Percentiles rank a stretch among this genome's conserved stretches.
Evolutionary conservation across 345 rosid genomes (phyloP).

Genomic region (Pugionium cornutum): DNA sequence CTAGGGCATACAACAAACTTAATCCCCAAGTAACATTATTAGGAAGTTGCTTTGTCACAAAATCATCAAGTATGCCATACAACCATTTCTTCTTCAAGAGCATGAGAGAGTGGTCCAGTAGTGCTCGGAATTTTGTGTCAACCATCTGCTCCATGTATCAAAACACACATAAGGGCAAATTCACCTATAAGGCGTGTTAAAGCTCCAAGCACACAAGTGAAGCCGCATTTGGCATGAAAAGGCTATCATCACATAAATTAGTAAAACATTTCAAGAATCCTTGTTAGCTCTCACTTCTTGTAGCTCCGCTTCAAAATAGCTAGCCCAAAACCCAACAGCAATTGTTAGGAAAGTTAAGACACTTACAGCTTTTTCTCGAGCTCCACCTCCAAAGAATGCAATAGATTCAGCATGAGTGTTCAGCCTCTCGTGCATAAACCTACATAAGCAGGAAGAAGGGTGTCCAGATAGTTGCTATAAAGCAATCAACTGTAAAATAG

Average conservation of each 20-base stretch:
- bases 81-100: constrained; percentile 90
- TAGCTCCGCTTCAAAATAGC: constrained; percentile 9
- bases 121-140: constrained; percentile 80
- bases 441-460: constrained; percentile 35
- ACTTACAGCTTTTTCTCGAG: constrained; percentile 96
- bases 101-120: constrained; percentile 77
- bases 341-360: constrained; percentile 15
- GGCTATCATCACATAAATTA: neutral
- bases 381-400: constrained; percentile 99
- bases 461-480: constrained; percentile 18
- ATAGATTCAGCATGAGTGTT: constrained; percentile 97
- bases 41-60: constrained; percentile 97
- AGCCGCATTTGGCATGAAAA: constrained; percentile 20
- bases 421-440: constrained; percentile 99
- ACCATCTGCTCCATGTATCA: constrained; percentile 63
- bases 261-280: constrained; percentile 3
- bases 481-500: constrained; percentile 25
- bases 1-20: constrained; percentile 91
- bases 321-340: constrained; percentile 15
- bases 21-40: constrained; percentile 97
- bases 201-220: constrained; percentile 26
- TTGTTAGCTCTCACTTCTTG: constrained; percentile 11
- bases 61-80: constrained; percentile 86
- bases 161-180: constrained; percentile 13
- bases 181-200: constrained; percentile 15